Conservation (phyloP, 164 flowering plant species). For the Sextonia rubra region DNA sequence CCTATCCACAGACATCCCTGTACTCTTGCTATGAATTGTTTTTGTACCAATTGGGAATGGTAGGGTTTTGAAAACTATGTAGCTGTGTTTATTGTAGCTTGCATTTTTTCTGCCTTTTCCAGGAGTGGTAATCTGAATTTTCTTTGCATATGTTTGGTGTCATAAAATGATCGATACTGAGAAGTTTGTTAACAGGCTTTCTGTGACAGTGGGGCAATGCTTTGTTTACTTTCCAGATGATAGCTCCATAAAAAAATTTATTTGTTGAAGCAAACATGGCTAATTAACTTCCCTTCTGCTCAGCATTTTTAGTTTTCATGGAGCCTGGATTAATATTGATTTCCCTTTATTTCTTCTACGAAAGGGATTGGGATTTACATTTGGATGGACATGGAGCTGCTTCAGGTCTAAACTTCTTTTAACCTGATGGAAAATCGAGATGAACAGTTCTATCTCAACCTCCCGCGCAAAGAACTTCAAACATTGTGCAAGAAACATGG, state of each 20-base stretch:
- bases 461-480: constrained; percentile 51
- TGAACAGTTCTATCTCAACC: constrained; percentile 21
- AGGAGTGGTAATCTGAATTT: neutral
- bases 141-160: neutral
- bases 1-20: too few relatives aligned
- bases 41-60: neutral
- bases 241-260: neutral
- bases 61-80: neutral
- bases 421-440: constrained; percentile 28
- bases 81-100: neutral
- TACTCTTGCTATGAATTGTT: neutral
- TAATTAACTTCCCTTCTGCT: neutral
- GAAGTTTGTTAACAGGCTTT: neutral
- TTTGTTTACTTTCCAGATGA: neutral
- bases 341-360: neutral
- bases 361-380: neutral
- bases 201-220: neutral
- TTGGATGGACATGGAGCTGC: neutral
- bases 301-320: neutral
- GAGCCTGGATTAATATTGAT: neutral
- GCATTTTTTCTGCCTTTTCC: neutral
- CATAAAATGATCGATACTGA: neutral
- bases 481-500: constrained; percentile 42
- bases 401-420: neutral
- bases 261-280: neutral